Evolutionary conservation across 768 basidiomycete genomes (phyloP), one percentile per base, ranked within the genome.

Genomic region (Collybiopsis confluens): DNA sequence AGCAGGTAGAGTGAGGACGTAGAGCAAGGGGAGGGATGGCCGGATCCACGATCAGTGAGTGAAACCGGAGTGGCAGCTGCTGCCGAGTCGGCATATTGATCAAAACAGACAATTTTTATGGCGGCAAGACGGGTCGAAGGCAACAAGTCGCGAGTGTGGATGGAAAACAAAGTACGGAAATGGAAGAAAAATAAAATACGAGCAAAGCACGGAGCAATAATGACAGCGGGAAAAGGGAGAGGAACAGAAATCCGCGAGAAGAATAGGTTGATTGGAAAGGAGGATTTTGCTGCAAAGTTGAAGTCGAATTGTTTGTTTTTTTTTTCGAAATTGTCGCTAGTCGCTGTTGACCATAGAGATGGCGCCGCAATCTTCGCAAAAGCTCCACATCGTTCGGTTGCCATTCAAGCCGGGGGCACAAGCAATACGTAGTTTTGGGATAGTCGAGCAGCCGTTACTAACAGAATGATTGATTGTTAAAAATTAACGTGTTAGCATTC

Each of bases 281-380:
- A 33, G 30, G 13, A 33, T 13, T 5, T 33, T 33, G 30, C 30
- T n/a, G n/a, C n/a, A n/a, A n/a, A n/a, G n/a, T n/a, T n/a, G n/a
- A n/a, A n/a, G n/a, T n/a, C n/a, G n/a, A n/a, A n/a, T n/a, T n/a
- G n/a, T n/a, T n/a, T n/a, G n/a, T n/a, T n/a, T n/a, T n/a, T n/a
- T n/a, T n/a, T 33, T 33, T 33, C 30, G 13, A 33, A 33, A 33
- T 6, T 13, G 30, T 33, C 30, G 30, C 28, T 71, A 86, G 68
- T 88, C 85, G 69, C 77, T 77, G 64, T 90, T 86, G 70, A 92
- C 86, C 85, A 90, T 90, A 58, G 88, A 88, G 68, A 92, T 90
- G 54, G 90, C 86, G 68, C 90, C 90, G 67, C 90, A 92, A 73
- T 90, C 78, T 76, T 90, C 89, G 68, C 90, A 92, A 66, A 88